phyloP scores from a whole-genome alignment of 2,329 filamentous ascomycete genomes.

The Monosporascus sp. region DNA sequence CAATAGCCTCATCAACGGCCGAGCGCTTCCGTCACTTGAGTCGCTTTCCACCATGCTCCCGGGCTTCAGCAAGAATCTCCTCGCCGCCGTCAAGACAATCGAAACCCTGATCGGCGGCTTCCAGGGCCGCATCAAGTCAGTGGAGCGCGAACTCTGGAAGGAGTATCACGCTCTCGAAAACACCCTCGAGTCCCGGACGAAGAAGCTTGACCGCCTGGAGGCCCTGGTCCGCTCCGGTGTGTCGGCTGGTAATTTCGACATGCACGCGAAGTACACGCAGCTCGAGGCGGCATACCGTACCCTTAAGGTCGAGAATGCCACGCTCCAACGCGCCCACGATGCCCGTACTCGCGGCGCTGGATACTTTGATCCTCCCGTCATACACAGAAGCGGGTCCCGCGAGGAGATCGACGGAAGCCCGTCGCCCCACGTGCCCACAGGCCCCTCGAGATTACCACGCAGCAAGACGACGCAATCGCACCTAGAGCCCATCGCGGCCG shows the following conservation, averaged over 20 bases:
- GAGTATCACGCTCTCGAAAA: constrained; percentile 85
- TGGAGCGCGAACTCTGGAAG: constrained; percentile 87
- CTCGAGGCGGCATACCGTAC: constrained; percentile 58
- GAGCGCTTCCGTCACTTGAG: constrained; percentile 75
- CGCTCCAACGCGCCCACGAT: constrained; percentile 60
- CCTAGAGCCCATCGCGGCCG: constrained; percentile 22
- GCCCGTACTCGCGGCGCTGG: constrained; percentile 41
- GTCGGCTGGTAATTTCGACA: constrained; percentile 41
- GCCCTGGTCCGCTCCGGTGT: constrained; percentile 65
- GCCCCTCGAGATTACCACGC: constrained; percentile 34
- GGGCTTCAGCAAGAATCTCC: constrained; percentile 83
- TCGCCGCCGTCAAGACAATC: constrained; percentile 80
- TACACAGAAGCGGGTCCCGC: constrained; percentile 33
- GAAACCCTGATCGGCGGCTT: constrained; percentile 76
- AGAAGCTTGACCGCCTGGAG: constrained; percentile 85
- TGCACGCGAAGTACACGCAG: constrained; percentile 42
- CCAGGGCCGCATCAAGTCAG: constrained; percentile 69
- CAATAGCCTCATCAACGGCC: constrained; percentile 83
- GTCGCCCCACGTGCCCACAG: constrained; percentile 49
- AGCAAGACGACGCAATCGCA: constrained; percentile 34
- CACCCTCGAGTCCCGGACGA: constrained; percentile 71
- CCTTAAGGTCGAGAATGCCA: constrained; percentile 62
- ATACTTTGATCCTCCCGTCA: constrained; percentile 30
- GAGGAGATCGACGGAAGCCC: constrained; percentile 39
- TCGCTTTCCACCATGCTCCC: constrained; percentile 80